phyloP scores from a whole-genome alignment of 2,329 filamentous ascomycete species.

The Aspergillus glaucus region DNA sequence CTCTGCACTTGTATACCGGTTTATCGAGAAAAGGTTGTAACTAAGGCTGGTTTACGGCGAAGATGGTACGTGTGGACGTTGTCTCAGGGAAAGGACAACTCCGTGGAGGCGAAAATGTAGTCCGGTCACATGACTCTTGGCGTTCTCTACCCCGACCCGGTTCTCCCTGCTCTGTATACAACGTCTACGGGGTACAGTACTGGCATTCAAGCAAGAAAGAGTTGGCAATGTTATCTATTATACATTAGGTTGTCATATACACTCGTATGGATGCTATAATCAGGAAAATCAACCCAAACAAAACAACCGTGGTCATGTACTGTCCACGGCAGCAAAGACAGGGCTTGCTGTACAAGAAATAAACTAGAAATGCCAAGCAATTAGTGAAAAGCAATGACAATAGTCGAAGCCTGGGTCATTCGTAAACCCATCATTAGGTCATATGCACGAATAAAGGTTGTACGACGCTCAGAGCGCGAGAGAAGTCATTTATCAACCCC shows the following conservation, averaged over 20 bases:
- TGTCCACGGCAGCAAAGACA: slow-evolving; percentile 3
- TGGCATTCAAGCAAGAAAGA: background rate
- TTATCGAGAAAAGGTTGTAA: background rate
- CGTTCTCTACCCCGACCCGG: slow-evolving; percentile 2
- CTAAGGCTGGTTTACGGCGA: background rate
- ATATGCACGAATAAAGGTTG: slow-evolving; percentile 1
- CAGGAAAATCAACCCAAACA: slow-evolving; percentile 5
- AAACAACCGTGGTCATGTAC: background rate
- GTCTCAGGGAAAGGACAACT: background rate
- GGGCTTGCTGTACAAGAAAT: slow-evolving; percentile 13
- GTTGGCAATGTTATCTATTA: slow-evolving; percentile 7
- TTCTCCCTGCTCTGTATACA: background rate
- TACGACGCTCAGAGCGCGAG: background rate
- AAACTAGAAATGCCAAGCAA: slow-evolving; percentile 1
- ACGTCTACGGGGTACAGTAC: background rate
- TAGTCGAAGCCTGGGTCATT: background rate
- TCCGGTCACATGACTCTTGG: slow-evolving; percentile 7
- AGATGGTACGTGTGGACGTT: background rate
- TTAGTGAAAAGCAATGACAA: background rate
- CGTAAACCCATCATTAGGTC: background rate
- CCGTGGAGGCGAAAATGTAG: background rate
- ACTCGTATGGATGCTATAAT: slow-evolving; percentile 14
- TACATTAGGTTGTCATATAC: slow-evolving; percentile 18
- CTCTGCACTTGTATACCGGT: slow-evolving; percentile 1
- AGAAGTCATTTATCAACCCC: background rate